phyloP scores from a whole-genome alignment of 148 eudicot genomes.

The Camellia granthamiana region DNA sequence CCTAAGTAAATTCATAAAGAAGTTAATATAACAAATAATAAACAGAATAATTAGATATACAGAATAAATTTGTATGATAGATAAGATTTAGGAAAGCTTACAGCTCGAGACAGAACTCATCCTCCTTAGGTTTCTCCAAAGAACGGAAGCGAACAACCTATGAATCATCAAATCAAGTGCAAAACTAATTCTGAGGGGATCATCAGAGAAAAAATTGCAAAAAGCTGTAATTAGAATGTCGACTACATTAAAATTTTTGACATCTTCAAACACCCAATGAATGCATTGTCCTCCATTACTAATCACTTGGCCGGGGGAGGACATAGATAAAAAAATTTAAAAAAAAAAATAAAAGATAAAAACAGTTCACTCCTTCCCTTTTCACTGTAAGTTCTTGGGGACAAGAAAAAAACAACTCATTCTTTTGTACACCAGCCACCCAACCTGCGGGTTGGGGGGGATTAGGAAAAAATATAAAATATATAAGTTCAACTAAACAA shows the following conservation, averaged over 20 bases:
- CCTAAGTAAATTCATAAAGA: too few species aligned
- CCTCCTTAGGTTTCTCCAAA: slow-evolving; percentile 33
- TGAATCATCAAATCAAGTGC: not conserved
- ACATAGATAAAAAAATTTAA: too few species aligned
- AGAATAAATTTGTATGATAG: not conserved
- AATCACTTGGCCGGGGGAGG: not conserved
- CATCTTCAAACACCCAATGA: not conserved
- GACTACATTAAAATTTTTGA: not conserved
- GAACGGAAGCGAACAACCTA: slow-evolving; percentile 31
- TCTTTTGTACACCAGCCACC: too few species aligned
- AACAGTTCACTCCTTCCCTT: too few species aligned
- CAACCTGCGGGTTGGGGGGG: too few species aligned
- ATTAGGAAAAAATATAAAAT: too few species aligned
- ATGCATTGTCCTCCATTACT: not conserved
- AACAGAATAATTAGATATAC: not conserved
- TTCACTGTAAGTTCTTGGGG: too few species aligned
- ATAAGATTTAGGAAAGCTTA: slow-evolving; percentile 15
- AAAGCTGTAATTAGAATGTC: not conserved
- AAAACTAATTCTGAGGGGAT: not conserved
- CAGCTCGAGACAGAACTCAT: slow-evolving; percentile 31
- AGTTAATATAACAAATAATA: not conserved
- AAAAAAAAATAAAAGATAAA: too few species aligned
- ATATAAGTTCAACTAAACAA: too few species aligned
- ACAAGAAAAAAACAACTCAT: too few species aligned
- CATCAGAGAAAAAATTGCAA: not conserved